Conservation (phyloP, 805 yeast genomes). For the Maudiozyma bulderi region DNA sequence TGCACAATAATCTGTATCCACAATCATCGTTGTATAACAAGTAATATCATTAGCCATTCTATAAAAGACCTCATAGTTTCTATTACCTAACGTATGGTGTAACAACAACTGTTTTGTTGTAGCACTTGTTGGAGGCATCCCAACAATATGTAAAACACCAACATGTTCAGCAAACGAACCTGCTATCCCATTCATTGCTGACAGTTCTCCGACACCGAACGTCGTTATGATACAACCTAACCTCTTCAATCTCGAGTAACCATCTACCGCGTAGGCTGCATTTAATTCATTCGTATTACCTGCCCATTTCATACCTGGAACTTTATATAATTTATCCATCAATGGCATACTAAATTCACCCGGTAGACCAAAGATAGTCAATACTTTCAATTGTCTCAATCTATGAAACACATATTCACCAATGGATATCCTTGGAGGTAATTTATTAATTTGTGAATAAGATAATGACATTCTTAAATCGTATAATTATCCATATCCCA, state of each 20-base stretch:
- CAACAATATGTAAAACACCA: slow-evolving; percentile 79
- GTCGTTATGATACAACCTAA: slow-evolving; percentile 40
- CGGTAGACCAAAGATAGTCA: slow-evolving; percentile 63
- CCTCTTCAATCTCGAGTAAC: slow-evolving; percentile 52
- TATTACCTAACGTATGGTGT: slow-evolving; percentile 73
- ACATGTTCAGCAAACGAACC: slow-evolving; percentile 79
- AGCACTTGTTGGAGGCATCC: slow-evolving; percentile 47
- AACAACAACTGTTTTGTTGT: slow-evolving; percentile 40
- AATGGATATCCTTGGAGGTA: slow-evolving; percentile 33
- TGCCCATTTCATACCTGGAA: slow-evolving; percentile 51
- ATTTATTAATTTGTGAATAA: slow-evolving; percentile 7
- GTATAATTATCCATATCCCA: neutral
- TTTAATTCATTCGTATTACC: slow-evolving; percentile 86
- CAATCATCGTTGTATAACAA: slow-evolving; percentile 47
- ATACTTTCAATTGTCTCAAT: slow-evolving; percentile 40
- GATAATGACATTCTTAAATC: neutral
- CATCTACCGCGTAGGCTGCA: slow-evolving; percentile 87
- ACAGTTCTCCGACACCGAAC: slow-evolving; percentile 83
- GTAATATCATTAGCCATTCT: slow-evolving; percentile 61
- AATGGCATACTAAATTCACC: slow-evolving; percentile 63
- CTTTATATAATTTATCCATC: slow-evolving; percentile 53
- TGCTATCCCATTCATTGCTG: slow-evolving; percentile 74
- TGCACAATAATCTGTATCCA: slow-evolving; percentile 51
- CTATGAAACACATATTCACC: slow-evolving; percentile 60
- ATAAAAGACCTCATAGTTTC: slow-evolving; percentile 60